phyloP scores from a whole-genome alignment of 768 basidiomycete genomes.

The Leccinum truebloodii region DNA sequence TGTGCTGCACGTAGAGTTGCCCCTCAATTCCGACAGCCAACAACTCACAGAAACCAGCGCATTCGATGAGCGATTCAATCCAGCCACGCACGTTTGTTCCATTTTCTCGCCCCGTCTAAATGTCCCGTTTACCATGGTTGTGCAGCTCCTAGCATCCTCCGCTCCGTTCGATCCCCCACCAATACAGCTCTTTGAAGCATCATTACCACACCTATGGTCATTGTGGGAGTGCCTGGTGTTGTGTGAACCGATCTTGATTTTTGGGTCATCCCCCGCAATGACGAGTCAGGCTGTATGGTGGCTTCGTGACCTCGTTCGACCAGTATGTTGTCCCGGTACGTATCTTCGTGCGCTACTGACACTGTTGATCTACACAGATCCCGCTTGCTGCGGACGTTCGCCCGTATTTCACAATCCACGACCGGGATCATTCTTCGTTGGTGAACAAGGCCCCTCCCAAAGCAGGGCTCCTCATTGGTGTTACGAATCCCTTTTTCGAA shows the following conservation, averaged over 20 bases:
- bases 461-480: conserved; percentile 74
- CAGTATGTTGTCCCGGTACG: conserved; percentile 47
- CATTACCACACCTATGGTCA: conserved; percentile 71
- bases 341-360: background rate
- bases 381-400: conserved; percentile 83
- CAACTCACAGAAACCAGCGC: conserved; percentile 61
- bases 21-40: conserved; percentile 66
- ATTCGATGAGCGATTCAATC: conserved; percentile 54
- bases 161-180: conserved; percentile 60
- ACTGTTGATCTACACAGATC: conserved; percentile 49
- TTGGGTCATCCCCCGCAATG: conserved; percentile 73
- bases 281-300: conserved; percentile 93
- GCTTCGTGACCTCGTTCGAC: conserved; percentile 83
- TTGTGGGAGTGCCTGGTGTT: conserved; percentile 94
- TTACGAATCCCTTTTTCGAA: conserved; percentile 86
- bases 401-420: conserved; percentile 97
- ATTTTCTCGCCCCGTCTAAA: background rate
- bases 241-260: conserved; percentile 87
- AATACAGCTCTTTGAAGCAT: conserved; percentile 61
- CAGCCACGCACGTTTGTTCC: conserved; percentile 46
- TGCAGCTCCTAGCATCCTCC: conserved; percentile 70
- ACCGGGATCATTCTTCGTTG: conserved; percentile 72
- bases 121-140: background rate
- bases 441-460: conserved; percentile 84
- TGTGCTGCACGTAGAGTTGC: conserved; percentile 72